These are phyloP conservation scores for Dryas integrifolia DNA, from an alignment of 331 rosid species.

Conservation along the genomic window DNA sequence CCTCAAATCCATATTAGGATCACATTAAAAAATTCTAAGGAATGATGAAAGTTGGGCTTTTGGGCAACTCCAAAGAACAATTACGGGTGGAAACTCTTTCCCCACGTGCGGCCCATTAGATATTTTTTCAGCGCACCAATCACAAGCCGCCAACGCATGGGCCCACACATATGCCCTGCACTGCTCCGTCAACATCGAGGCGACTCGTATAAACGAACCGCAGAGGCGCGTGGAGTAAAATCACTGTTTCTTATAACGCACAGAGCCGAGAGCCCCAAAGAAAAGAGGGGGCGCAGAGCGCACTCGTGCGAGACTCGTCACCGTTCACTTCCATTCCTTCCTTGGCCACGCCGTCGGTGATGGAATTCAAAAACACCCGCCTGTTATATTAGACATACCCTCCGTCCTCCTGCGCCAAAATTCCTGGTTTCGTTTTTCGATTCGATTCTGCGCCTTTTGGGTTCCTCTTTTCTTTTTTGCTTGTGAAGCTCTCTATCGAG, in stretches of 20 bases:
- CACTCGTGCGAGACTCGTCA: constrained; percentile 34
- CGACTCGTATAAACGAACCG: constrained; percentile 23
- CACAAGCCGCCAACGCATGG: neutral
- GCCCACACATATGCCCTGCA: neutral
- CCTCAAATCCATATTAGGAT: no score
- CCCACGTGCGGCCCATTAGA: constrained; percentile 40
- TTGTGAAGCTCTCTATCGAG: constrained; percentile 18
- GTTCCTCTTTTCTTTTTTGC: constrained; percentile 3
- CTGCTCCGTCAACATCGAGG: neutral
- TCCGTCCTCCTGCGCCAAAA: constrained; percentile 12
- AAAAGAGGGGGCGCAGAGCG: constrained; percentile 18
- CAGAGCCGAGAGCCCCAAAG: constrained; percentile 13
- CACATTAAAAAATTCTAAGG: no score
- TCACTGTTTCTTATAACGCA: constrained; percentile 8
- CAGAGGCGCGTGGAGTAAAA: constrained; percentile 31
- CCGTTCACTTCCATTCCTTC: constrained; percentile 38
- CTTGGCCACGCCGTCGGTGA: constrained; percentile 59
- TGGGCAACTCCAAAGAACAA: constrained; percentile 34
- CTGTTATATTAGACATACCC: constrained; percentile 15
- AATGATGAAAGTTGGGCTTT: constrained; percentile 1
- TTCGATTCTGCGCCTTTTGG: constrained; percentile 32
- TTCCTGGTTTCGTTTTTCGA: constrained; percentile 23
- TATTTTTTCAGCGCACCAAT: constrained; percentile 31
- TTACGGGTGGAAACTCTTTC: neutral
- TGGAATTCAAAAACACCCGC: constrained; percentile 43